phyloP scores from a whole-genome alignment of 1,284 basidiomycete species.

The Polyporus tsugae region DNA sequence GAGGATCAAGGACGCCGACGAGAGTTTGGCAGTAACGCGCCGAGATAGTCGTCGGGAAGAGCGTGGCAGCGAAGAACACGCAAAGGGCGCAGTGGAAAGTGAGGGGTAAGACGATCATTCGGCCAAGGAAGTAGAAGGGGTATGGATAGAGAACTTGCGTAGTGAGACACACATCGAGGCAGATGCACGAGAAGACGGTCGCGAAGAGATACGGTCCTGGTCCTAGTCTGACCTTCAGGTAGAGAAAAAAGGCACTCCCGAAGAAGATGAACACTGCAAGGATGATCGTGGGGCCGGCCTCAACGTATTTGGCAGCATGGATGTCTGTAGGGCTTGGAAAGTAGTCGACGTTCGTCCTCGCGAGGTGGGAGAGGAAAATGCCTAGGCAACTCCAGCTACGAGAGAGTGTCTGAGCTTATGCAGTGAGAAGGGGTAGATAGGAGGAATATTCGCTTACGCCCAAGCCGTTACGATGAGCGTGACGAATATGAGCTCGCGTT shows the following conservation, averaged over 20 bases:
- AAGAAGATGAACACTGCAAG: constrained; percentile 72
- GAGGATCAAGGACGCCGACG: constrained; percentile 58
- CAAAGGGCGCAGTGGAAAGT: constrained; percentile 67
- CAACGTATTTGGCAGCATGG: constrained; percentile 62
- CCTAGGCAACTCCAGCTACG: constrained; percentile 73
- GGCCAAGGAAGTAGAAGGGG: constrained; percentile 66
- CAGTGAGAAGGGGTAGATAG: neutral
- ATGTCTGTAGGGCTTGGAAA: constrained; percentile 49
- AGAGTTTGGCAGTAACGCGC: constrained; percentile 66
- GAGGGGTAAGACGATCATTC: constrained; percentile 66
- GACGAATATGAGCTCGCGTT: constrained; percentile 73
- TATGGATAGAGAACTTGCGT: constrained; percentile 72
- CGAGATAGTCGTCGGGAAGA: constrained; percentile 77
- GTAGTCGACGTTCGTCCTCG: constrained; percentile 56
- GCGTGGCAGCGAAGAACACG: constrained; percentile 57
- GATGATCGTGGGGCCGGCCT: constrained; percentile 69
- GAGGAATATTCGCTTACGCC: constrained; percentile 58
- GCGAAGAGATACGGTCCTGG: constrained; percentile 74
- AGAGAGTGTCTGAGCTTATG: neutral
- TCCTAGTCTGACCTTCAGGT: constrained; percentile 67
- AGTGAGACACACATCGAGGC: constrained; percentile 66
- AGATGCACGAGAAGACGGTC: constrained; percentile 65
- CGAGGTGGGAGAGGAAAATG: constrained; percentile 67
- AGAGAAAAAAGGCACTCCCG: constrained; percentile 69
- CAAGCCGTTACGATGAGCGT: constrained; percentile 60